Conservation (phyloP, 108 stramenopile genomes). For the Cylindrotheca fusiformis region DNA sequence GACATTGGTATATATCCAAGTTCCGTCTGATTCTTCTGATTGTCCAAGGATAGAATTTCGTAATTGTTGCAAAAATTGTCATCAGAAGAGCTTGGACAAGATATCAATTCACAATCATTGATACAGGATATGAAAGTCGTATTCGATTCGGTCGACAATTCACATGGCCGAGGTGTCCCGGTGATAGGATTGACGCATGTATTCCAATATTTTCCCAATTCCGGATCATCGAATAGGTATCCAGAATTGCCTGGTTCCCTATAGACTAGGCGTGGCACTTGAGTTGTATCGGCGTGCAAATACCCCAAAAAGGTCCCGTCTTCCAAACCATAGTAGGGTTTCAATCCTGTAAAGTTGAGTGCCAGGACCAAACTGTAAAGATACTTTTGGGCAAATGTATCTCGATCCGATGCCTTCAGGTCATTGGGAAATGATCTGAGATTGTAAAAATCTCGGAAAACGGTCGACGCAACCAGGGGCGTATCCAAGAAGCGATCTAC, state of each 20-base stretch:
- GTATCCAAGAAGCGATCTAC: not conserved
- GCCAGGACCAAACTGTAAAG: slow-evolving; percentile 12
- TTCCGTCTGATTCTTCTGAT: not conserved
- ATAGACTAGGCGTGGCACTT: slow-evolving; percentile 3
- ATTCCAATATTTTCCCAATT: slow-evolving; percentile 22
- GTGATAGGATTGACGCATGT: slow-evolving; percentile 18
- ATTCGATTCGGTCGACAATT: slow-evolving; percentile 9
- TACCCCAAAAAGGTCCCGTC: slow-evolving; percentile 33
- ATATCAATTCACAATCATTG: not conserved
- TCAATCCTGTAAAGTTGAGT: slow-evolving; percentile 1
- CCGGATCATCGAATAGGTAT: slow-evolving; percentile 17
- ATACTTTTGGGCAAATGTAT: slow-evolving; percentile 2
- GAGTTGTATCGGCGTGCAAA: not conserved
- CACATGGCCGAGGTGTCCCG: slow-evolving; percentile 13
- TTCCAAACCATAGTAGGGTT: slow-evolving; percentile 32
- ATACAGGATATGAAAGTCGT: slow-evolving; percentile 18
- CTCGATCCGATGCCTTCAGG: slow-evolving; percentile 28
- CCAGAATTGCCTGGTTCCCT: slow-evolving; percentile 36
- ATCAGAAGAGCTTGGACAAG: not conserved
- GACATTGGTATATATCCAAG: slow-evolving; percentile 31
- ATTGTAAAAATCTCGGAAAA: not conserved
- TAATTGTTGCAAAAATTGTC: not conserved
- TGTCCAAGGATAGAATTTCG: not conserved
- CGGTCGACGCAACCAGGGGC: not conserved
- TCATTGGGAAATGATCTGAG: slow-evolving; percentile 25